Conservation (phyloP, 2,329 filamentous ascomycete genomes). For the Ophiostoma quercus region DNA sequence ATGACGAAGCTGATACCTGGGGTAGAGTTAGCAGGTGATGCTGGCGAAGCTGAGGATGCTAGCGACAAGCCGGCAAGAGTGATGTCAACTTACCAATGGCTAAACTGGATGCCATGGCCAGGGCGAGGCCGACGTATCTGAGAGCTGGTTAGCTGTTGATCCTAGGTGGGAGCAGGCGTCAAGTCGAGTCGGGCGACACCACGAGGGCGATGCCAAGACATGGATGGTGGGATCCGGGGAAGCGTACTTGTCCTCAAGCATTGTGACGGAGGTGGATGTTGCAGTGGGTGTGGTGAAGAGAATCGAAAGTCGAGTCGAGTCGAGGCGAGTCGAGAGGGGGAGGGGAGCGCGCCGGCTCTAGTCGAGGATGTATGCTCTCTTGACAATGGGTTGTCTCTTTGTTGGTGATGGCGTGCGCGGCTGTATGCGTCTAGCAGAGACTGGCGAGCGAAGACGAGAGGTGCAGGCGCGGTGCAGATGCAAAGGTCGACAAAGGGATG, state of each 20-base stretch:
- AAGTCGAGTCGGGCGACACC: neutral
- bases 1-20: slow-evolving; percentile 95
- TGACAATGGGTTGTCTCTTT: neutral
- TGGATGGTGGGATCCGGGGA: neutral
- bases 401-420: neutral
- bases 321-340: neutral
- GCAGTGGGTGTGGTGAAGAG: neutral
- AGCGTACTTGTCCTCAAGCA: slow-evolving; percentile 45
- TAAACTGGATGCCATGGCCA: slow-evolving; percentile 69
- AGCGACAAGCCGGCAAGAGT: neutral
- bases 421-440: neutral
- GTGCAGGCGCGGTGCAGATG: neutral
- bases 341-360: slow-evolving; percentile 16
- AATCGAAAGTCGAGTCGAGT: neutral
- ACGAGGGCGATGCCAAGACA: neutral
- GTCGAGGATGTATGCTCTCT: neutral
- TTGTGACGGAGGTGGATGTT: slow-evolving; percentile 27
- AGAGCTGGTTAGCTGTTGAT: neutral
- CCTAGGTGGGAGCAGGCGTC: slow-evolving; percentile 17
- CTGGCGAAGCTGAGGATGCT: neutral
- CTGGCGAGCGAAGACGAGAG: neutral
- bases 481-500: neutral
- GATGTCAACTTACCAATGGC: slow-evolving; percentile 59
- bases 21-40: slow-evolving; percentile 22
- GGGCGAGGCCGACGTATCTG: slow-evolving; percentile 67